Percentiles rank a stretch among this genome's conserved stretches.
Evolutionary conservation across 1,284 basidiomycete genomes (phyloP).

Genomic region (Pterula multifida): DNA sequence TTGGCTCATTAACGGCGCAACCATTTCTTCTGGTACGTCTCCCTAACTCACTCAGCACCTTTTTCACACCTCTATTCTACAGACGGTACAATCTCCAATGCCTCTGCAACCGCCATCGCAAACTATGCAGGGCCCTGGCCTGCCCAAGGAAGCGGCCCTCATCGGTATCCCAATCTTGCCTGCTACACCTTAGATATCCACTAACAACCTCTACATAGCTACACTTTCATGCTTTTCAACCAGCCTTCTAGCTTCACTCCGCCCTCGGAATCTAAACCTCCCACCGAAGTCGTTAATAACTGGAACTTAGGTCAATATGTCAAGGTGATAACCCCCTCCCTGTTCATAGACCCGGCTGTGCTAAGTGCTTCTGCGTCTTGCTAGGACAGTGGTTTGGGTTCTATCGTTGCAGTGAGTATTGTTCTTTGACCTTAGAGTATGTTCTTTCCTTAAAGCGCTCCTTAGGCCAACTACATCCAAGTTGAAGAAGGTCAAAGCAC

Average conservation of each 20-base stretch:
- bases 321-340: slow-evolving; percentile 21
- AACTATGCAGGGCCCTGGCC: slow-evolving; percentile 67
- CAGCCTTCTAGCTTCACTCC: slow-evolving; percentile 53
- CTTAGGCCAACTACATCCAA: slow-evolving; percentile 59
- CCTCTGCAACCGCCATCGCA: slow-evolving; percentile 43
- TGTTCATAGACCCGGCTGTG: not conserved
- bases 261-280: slow-evolving; percentile 40
- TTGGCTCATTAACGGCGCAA: slow-evolving; percentile 68
- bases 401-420: slow-evolving; percentile 40
- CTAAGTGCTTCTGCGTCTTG: slow-evolving; percentile 2
- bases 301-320: slow-evolving; percentile 45
- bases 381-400: slow-evolving; percentile 41
- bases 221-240: slow-evolving; percentile 51
- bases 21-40: slow-evolving; percentile 29
- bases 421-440: not conserved
- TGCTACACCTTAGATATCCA: slow-evolving; percentile 4
- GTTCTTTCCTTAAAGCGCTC: slow-evolving; percentile 18
- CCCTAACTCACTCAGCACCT: not conserved
- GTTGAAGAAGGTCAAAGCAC: slow-evolving; percentile 60
- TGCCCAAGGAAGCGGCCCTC: slow-evolving; percentile 52
- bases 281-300: slow-evolving; percentile 34
- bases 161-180: slow-evolving; percentile 38
- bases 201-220: no score
- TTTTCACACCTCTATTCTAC: slow-evolving; percentile 4
- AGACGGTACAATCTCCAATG: slow-evolving; percentile 34